Base-by-base conservation (phyloP, 2,329 filamentous ascomycete species). In the Colletotrichum sansevieriae region DNA sequence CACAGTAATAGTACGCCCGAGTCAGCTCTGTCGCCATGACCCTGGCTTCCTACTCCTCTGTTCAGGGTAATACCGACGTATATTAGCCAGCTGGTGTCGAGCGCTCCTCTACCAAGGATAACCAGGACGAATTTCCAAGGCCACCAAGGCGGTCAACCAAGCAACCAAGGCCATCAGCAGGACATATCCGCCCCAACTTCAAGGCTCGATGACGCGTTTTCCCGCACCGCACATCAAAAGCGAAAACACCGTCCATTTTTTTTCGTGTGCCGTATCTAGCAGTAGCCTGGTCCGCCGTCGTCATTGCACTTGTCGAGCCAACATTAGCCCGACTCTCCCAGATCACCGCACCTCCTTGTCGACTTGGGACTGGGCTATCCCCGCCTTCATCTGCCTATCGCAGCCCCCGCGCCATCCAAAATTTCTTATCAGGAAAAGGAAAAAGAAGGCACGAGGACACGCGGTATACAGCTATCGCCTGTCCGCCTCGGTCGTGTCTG, bases 261-360 rank as follows among this genome's bases (percentile, higher is more conserved):
- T 8, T 43, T n/a, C 12, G 39, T 43, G 15, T 41, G 61, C 20
- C 60, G 11, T 52, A n/a, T 49, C 54, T n/a, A 51, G 43, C 43
- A 47, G 18, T 11, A 47, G 13, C 22, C 55, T 20, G 20, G 52
- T 29, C 37, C 37, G 4, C 29, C 33, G 20, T 55, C 61, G 61
- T 68, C 65, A 68, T 59, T 51, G 46, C 52, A 65, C 61, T 55
- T 65, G 44, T 59, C 61, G 61, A 55, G 13, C 44, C 65, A 68
- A 60, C 33, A 60, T 33, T 58, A 49, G 20, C 41, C 47, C 25
- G 33, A 49, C 47, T 18, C 44, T 49, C 10, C 25, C 25, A 10
- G 25, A 35, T 54, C 41, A 29, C 22, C 22, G 41, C 61, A 44
- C 55, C 49, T 65, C 55, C 65, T 63, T 68, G 65, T 68, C 65